Percentiles rank a stretch among this genome's conserved stretches.
Evolutionary conservation across 2,329 filamentous ascomycete genomes (phyloP).

Genomic region (Madurella fahalii): DNA sequence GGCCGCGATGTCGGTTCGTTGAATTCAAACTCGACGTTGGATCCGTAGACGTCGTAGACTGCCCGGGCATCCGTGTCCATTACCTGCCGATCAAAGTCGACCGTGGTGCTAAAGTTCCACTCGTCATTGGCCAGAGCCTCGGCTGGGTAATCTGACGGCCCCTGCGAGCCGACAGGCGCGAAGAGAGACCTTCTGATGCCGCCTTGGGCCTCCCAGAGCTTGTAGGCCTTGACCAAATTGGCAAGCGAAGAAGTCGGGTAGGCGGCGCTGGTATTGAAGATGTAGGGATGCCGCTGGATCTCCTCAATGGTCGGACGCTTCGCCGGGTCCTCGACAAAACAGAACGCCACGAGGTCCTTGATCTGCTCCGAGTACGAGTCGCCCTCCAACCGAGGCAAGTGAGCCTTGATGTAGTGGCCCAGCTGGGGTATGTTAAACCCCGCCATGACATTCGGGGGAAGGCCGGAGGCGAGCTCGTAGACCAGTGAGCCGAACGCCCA

Average conservation of each 20-base stretch:
- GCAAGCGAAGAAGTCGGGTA: slow-evolving; percentile 63
- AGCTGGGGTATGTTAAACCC: slow-evolving; percentile 50
- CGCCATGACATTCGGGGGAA: slow-evolving; percentile 64
- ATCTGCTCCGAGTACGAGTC: slow-evolving; percentile 66
- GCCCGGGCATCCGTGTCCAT: slow-evolving; percentile 53
- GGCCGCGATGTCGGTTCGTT: slow-evolving; percentile 48
- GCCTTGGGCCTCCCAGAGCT: slow-evolving; percentile 70
- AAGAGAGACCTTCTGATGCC: slow-evolving; percentile 66
- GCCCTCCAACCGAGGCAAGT: slow-evolving; percentile 66
- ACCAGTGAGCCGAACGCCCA: slow-evolving; percentile 83
- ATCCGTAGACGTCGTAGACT: slow-evolving; percentile 55
- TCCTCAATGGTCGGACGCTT: slow-evolving; percentile 66
- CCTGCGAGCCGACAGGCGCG: slow-evolving; percentile 55
- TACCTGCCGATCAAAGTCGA: slow-evolving; percentile 58
- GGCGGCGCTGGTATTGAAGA: slow-evolving; percentile 56
- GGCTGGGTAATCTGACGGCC: slow-evolving; percentile 41
- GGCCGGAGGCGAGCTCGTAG: slow-evolving; percentile 74
- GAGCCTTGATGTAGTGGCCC: slow-evolving; percentile 54
- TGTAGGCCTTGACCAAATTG: slow-evolving; percentile 66
- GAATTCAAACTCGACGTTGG: slow-evolving; percentile 50
- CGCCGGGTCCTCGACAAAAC: slow-evolving; percentile 63
- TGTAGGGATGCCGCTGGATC: slow-evolving; percentile 66
- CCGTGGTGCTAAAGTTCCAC: slow-evolving; percentile 65
- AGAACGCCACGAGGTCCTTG: slow-evolving; percentile 67
- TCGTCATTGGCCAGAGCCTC: slow-evolving; percentile 52